These are phyloP conservation scores for Pontederia crassipes DNA, from an alignment of 176 grass and related monocot species.

Conservation along the genomic window DNA sequence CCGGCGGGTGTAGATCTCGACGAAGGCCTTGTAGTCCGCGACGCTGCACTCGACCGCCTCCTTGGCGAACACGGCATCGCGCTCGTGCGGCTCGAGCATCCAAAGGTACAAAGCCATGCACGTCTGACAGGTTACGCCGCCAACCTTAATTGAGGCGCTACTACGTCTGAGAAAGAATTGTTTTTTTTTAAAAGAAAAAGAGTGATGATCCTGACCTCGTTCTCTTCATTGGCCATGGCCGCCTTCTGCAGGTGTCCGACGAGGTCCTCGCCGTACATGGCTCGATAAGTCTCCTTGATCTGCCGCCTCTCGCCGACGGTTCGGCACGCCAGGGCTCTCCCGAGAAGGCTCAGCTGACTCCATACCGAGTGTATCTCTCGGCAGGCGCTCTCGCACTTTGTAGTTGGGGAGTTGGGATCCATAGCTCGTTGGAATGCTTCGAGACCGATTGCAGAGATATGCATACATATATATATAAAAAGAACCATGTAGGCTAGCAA, in stretches of 20 bases:
- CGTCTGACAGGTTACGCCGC: slow-evolving; percentile 21
- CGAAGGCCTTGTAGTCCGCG: slow-evolving; percentile 34
- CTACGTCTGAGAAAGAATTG: background rate
- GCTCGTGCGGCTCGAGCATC: slow-evolving; percentile 62
- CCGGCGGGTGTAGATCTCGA: slow-evolving; percentile 80
- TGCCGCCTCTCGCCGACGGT: slow-evolving; percentile 43
- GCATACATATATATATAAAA: background rate
- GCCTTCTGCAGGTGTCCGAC: slow-evolving; percentile 19
- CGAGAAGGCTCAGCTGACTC: slow-evolving; percentile 36
- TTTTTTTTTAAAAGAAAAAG: background rate
- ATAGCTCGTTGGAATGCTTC: background rate
- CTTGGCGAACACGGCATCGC: slow-evolving; percentile 52
- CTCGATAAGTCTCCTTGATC: slow-evolving; percentile 50
- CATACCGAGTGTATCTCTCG: slow-evolving; percentile 50
- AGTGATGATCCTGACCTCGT: slow-evolving; percentile 35
- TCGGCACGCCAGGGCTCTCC: slow-evolving; percentile 36
- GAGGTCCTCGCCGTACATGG: slow-evolving; percentile 57
- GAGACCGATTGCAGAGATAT: background rate
- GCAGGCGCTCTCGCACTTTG: slow-evolving; percentile 32
- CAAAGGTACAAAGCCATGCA: slow-evolving; percentile 62
- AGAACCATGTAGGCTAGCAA: background rate
- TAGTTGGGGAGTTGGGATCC: background rate
- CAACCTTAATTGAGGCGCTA: background rate
- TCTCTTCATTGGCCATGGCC: slow-evolving; percentile 23
- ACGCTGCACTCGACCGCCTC: slow-evolving; percentile 37